Conservation (phyloP, 495 filamentous ascomycete species). For the Aspergillus avenaceus region DNA sequence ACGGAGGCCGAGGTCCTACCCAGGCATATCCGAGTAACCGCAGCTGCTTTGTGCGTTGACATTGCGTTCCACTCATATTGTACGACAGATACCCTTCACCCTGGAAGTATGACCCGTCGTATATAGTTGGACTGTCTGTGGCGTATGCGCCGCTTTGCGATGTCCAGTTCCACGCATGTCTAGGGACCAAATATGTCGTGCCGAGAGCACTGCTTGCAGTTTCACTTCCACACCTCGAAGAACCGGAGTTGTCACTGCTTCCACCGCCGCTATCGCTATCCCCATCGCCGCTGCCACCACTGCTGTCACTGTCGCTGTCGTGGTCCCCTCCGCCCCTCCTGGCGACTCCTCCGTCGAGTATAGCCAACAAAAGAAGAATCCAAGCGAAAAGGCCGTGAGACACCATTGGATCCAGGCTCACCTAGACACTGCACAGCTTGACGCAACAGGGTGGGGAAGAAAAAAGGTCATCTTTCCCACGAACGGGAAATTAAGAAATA, state of each 20-base stretch:
- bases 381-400: background rate
- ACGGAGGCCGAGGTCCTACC: conserved; percentile 2
- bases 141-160: background rate
- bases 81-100: conserved; percentile 1
- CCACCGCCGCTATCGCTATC: background rate
- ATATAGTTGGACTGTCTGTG: background rate
- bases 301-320: background rate
- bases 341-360: background rate
- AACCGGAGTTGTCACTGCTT: background rate
- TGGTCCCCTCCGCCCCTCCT: conserved; percentile 3
- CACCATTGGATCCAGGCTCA: background rate
- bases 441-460: background rate
- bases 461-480: background rate
- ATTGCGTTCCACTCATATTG: background rate
- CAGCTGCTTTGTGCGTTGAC: background rate
- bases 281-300: background rate
- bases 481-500: too few species aligned
- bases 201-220: background rate
- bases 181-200: conserved; percentile 1
- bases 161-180: background rate
- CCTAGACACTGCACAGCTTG: background rate
- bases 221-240: background rate
- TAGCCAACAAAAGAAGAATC: background rate
- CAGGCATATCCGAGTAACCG: conserved; percentile 2
- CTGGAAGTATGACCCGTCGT: conserved; percentile 4